phyloP scores from a whole-genome alignment of 2,329 filamentous ascomycete species.

The Rhexocercosporidium sp. region DNA sequence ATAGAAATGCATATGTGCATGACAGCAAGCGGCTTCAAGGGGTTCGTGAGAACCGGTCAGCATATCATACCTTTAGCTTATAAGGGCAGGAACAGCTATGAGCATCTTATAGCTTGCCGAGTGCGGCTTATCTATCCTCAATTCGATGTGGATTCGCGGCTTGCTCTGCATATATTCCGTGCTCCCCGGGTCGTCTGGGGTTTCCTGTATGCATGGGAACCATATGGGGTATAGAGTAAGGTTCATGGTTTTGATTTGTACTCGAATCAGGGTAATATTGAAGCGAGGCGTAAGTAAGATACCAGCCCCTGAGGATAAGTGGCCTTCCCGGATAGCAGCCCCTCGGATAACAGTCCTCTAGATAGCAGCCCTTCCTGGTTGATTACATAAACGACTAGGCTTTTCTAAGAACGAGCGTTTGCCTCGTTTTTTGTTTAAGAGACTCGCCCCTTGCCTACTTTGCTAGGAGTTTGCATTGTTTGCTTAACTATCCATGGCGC shows the following conservation, averaged over 20 bases:
- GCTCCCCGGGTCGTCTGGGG: background rate
- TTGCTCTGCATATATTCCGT: background rate
- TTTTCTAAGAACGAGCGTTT: conserved; percentile 5
- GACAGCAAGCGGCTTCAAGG: background rate
- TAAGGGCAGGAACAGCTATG: background rate
- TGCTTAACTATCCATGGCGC: conserved; percentile 1
- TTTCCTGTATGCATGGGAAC: background rate
- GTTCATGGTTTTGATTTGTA: background rate
- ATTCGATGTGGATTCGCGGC: background rate
- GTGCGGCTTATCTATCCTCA: background rate
- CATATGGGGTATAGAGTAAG: background rate
- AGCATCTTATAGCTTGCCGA: background rate
- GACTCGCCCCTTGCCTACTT: conserved; percentile 12
- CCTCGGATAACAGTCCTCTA: background rate
- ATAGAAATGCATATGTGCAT: background rate
- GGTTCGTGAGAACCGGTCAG: background rate
- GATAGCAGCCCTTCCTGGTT: background rate
- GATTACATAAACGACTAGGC: conserved; percentile 9
- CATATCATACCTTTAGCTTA: background rate
- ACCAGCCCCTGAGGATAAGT: background rate
- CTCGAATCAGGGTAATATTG: background rate
- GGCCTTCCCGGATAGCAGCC: background rate
- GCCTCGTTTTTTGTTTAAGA: conserved; percentile 16
- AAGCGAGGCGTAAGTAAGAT: background rate
- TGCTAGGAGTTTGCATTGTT: background rate